These are phyloP conservation scores for Cercospora zeae-maydis DNA, from an alignment of 2,329 filamentous ascomycete species.

Conservation along the genomic window DNA sequence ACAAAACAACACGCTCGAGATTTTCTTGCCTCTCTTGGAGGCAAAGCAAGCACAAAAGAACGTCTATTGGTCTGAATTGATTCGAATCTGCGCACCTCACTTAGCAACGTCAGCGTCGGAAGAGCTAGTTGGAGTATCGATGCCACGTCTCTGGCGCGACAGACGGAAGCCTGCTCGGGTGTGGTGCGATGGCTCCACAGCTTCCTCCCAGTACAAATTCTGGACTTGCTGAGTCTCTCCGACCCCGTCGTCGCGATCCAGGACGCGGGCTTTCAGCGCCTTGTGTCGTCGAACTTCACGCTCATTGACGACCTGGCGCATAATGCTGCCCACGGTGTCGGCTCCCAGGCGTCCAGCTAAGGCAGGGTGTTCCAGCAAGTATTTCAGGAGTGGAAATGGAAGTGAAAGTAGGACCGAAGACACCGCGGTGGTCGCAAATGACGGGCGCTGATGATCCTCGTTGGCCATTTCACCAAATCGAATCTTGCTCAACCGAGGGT, in stretches of 20 bases:
- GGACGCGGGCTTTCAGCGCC: slow-evolving; percentile 23
- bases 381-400: slow-evolving; percentile 64
- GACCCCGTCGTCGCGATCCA: slow-evolving; percentile 12
- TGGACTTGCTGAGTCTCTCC: slow-evolving; percentile 17
- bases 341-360: slow-evolving; percentile 48
- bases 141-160: slow-evolving; percentile 28
- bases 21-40: background rate
- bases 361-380: slow-evolving; percentile 59
- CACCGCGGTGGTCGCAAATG: slow-evolving; percentile 48
- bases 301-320: slow-evolving; percentile 44
- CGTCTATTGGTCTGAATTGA: background rate
- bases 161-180: slow-evolving; percentile 40
- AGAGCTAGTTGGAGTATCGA: slow-evolving; percentile 33
- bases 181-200: slow-evolving; percentile 37
- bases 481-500: slow-evolving; percentile 60
- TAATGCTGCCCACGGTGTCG: slow-evolving; percentile 39
- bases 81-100: background rate
- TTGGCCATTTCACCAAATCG: slow-evolving; percentile 66
- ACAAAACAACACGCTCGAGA: slow-evolving; percentile 14
- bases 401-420: slow-evolving; percentile 68
- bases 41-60: background rate
- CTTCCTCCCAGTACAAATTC: slow-evolving; percentile 37
- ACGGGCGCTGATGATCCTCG: slow-evolving; percentile 40
- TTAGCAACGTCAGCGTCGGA: slow-evolving; percentile 24
- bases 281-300: slow-evolving; percentile 40